Evolutionary conservation across 2,329 filamentous ascomycete species (phyloP), one percentile per base, ranked within the genome.

Genomic region (Claviceps citrina): DNA sequence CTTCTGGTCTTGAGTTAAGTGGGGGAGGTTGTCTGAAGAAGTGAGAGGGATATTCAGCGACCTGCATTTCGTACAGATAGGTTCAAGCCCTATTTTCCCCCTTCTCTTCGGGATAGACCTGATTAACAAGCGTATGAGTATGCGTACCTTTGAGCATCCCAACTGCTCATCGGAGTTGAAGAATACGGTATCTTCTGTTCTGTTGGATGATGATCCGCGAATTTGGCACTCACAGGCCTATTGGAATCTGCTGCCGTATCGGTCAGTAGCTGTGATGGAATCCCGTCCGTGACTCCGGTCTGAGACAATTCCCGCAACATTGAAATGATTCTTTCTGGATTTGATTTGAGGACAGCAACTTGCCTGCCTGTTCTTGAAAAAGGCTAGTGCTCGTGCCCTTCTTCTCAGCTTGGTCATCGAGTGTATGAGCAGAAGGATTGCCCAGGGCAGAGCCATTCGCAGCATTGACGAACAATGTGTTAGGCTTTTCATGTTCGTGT

Each of bases 1-100:
- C 89, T 67, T 96, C 91, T 7, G 87, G 87, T 54, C 69, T 81
- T 5, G 86, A 84, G 52, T 82, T 61, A 31, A 59, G 41, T 9
- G 76, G 76, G 43, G 77, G 76, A 33, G 77, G 62, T 51, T 78
- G 73, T 55, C 78, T 83, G 24, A 13, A 28, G 15, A 10, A 51
- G 53, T 15, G 19, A 7, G 7, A 26, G 35, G 19, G n/a, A n/a
- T n/a, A n/a, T 31, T 50, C 39, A 44, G 36, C 19, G 40, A 31
- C 26, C 12, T 15, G 7, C 20, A 15, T 3, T 24, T 27, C 12
- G 13, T n/a, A 18, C 12, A 33, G 3, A 27, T 20, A 7, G 30
- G 8, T 19, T 10, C 19, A 16, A 34, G 32, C 13, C 16, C 12
- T 31, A 1, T 31, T 18, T 18, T n/a, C 16, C 10, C 12, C 5